Conservation (phyloP, 768 basidiomycete species). For the Russula sp. region DNA sequence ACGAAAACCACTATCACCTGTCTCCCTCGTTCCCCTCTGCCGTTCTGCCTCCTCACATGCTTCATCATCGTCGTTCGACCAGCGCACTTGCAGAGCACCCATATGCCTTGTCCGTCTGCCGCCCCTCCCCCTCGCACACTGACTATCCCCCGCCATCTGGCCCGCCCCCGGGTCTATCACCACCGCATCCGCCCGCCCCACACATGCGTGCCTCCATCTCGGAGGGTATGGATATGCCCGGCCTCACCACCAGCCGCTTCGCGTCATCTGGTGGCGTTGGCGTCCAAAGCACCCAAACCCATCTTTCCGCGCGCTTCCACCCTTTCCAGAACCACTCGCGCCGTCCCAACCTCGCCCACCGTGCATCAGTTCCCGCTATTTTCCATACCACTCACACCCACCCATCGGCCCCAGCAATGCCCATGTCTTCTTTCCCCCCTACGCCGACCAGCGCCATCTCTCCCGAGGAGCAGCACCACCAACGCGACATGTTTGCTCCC, state of each 20-base stretch:
- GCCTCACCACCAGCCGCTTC: constrained; percentile 10
- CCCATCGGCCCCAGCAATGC: constrained; percentile 4
- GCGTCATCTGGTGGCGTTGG: neutral
- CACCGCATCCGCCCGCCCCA: constrained; percentile 8
- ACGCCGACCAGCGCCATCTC: constrained; percentile 4
- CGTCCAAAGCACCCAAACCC: neutral
- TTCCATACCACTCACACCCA: constrained; percentile 10
- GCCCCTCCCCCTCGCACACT: constrained; percentile 1
- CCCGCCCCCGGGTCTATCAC: constrained; percentile 12
- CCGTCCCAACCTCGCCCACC: constrained; percentile 21
- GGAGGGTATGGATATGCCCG: constrained; percentile 18
- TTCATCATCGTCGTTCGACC: constrained; percentile 21
- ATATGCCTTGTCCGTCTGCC: constrained; percentile 8
- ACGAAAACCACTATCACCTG: constrained; percentile 1
- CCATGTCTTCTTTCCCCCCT: constrained; percentile 3
- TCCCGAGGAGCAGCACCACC: constrained; percentile 15
- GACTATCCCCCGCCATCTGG: constrained; percentile 16
- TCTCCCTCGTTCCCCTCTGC: constrained; percentile 13
- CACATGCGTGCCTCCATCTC: constrained; percentile 20
- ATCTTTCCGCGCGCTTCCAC: constrained; percentile 7
- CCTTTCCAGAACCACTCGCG: constrained; percentile 15
- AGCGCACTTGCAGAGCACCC: constrained; percentile 17
- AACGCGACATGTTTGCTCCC: neutral
- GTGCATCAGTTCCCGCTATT: constrained; percentile 21
- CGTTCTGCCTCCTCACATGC: constrained; percentile 9